Base-by-base conservation (phyloP, 75 land plant genomes). In the Sequoiadendron giganteum region DNA sequence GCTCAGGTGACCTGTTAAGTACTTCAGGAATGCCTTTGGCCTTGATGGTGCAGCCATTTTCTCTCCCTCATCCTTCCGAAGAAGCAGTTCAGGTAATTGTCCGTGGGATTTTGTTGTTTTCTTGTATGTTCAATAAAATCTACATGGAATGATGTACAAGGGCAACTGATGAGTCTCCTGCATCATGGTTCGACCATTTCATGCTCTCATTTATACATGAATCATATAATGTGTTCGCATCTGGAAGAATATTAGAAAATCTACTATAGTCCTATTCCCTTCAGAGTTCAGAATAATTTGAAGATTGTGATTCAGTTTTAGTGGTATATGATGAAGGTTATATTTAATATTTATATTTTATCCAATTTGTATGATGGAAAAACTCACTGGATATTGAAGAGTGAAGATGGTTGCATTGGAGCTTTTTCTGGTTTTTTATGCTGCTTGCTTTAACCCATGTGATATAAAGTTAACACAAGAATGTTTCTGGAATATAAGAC, bases 11-110 rank as follows among this genome's bases (percentile, higher is more conserved):
- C 68, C 91, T 97, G 85, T 87, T 95, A 83, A 61, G 92, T 65
- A 94, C 93, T 86, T 97, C 99, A 58, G 91, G 94, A 40, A 97
- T 98, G 99, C 99, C 95, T 58, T 91, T 98, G 89, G 98, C 97
- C 73, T 88, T 98, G 83, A 88, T 98, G 93, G 96, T 97, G 58
- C 99, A 98, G 80, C 99, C 99, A 54, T 90, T 98, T 52, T 97
- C 99, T 65, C 95, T 98, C 75, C 98, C 97, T 72, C 96, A 98
- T 90, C 98, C 97, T 55, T 90, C 94, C 54, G 99, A 98, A 90
- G 99, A 98, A 82, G 96, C 96, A 47, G 94, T 98, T 54, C 98
- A 97, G 89, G 99, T 97, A 91, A 86, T 85, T 70, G 3, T 42
- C 45, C n/a, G 43, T 75, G 84, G 47, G 14, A 9, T 21, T 81